Evolutionary conservation across 805 yeast species (phyloP), one percentile per base, ranked within the genome.

Genomic region (Kodamaea sagamina): DNA sequence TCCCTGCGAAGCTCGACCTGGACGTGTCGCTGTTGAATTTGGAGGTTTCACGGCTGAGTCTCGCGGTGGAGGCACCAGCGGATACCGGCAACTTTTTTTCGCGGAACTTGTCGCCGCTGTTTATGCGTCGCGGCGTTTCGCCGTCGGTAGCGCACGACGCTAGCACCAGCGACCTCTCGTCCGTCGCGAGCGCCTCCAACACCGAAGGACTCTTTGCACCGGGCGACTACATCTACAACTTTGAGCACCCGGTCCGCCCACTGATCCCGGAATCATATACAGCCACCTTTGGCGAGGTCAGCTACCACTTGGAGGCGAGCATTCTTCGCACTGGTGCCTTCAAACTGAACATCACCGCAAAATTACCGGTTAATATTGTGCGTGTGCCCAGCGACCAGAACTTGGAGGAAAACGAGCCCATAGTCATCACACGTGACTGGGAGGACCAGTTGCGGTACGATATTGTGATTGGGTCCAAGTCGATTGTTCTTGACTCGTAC

Each of bases 221-320:
- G 0, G 99, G 98, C 15, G 97, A 90, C 55, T 93, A 93, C 58
- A 75, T 89, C 36, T 93, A 92, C 68, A 85, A 88, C 46, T 92
- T 93, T 62, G 99, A 93, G 62, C 87, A 89, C 46, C 84, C 95
- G 4, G 72, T 93, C 19, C 92, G 87, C 4, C 78, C 90, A 8
- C 79, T 86, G 10, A 71, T 83, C 19, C 97, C 97, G 0, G 99
- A 93, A 61, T 58, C 95, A 0, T 75, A 85, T 3, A 66, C 69
- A 27, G 88, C 88, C 10, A 81, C 89, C 4, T 89, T 88, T 64
- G 99, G 99, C 1, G 72, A 78, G 10, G 95, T 89, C 2, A 58
- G 64, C 26, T 93, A 95, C 65, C 63, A 61, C 35, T 68, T 93
- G 34, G 86, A 84, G 45, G 89, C 90, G 1, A 61, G 67, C 7